Evolutionary conservation across 2,329 filamentous ascomycete genomes (phyloP), one percentile per base, ranked within the genome.

Genomic region (Fusarium begoniae): DNA sequence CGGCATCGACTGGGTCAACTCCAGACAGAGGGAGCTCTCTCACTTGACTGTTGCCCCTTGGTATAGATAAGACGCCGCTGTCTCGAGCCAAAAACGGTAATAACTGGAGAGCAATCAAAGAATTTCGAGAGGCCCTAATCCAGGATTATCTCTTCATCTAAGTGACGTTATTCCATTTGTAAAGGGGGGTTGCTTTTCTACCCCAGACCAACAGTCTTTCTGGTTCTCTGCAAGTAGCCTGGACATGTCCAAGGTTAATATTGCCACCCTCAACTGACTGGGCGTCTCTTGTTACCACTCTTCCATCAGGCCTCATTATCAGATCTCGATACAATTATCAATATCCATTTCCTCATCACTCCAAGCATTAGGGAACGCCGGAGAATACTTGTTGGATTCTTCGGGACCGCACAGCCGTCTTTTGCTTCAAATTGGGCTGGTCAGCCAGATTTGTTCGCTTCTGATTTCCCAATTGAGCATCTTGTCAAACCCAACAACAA

Each of bases 361-460:
- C 17, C 18, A 56, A 28, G 44, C 30, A 43, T 54, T 40, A 53
- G 41, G 32, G 17, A 61, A 62, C 32, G 41, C 30, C 60, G 35
- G 54, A 58, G 43, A 59, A 68, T 59, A 66, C 47, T 61, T 64
- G 22, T 38, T 30, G 44, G 47, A 44, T 55, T 40, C 26, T 37
- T 51, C 38, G 17, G 35, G 50, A 63, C 67, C 58, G 57, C 61
- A 63, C 62, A 75, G 57, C n/a, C 30, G 28, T 63, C 45, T 63
- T 59, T 32, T 50, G 28, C 57, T 60, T 77, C 67, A 54, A 70
- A 77, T 76, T 48, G 54, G 68, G 69, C 38, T 61, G 38, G 62
- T 67, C 74, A 80, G 79, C 79, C 79, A 76, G 56, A 80, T 81
- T 77, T 75, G 76, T 81, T 84, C 83, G 83, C 84, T 85, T 85